A percentile compares a stretch with the other conserved stretches of the same genome.
Conservation (phyloP, 2,329 filamentous ascomycete genomes). For the Ambrosiella beaveri region DNA sequence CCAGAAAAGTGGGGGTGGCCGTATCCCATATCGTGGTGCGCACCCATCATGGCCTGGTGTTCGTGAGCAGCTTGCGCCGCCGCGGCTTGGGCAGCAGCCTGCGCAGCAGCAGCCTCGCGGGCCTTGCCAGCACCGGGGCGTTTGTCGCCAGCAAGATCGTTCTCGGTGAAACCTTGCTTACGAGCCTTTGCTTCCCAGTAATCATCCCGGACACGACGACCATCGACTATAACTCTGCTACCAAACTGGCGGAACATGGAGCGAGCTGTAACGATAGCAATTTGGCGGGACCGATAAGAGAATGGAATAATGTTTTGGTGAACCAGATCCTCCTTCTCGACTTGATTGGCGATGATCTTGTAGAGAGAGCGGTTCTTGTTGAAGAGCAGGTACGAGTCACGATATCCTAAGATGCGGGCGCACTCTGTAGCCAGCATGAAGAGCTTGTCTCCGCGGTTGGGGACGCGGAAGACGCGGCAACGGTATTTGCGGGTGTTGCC, state of each 20-base stretch:
- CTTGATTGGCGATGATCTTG: slow-evolving; percentile 94
- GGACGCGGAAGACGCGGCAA: slow-evolving; percentile 84
- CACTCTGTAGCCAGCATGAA: slow-evolving; percentile 99
- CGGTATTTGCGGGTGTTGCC: slow-evolving; percentile 67
- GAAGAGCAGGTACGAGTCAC: slow-evolving; percentile 95
- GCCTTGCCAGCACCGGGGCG: slow-evolving; percentile 80
- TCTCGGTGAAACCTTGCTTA: slow-evolving; percentile 96
- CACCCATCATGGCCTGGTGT: slow-evolving; percentile 43
- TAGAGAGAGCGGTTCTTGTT: slow-evolving; percentile 94
- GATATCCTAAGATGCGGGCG: slow-evolving; percentile 78
- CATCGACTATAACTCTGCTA: slow-evolving; percentile 78
- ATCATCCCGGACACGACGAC: slow-evolving; percentile 82
- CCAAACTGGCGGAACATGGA: slow-evolving; percentile 99
- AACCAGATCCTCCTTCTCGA: slow-evolving; percentile 93
- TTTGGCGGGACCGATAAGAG: slow-evolving; percentile 94
- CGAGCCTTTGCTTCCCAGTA: slow-evolving; percentile 97
- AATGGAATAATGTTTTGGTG: slow-evolving; percentile 90
- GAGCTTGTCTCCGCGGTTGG: slow-evolving; percentile 76
- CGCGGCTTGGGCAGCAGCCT: slow-evolving; percentile 36
- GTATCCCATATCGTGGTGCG: slow-evolving; percentile 78
- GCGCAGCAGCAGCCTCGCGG: slow-evolving; percentile 41
- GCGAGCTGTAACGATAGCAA: slow-evolving; percentile 89
- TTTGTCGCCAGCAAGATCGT: slow-evolving; percentile 90
- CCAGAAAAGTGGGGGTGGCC: slow-evolving; percentile 56
- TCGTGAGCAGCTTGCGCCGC: slow-evolving; percentile 6